These are phyloP conservation scores for Saccharomycopsis fermentans DNA, from an alignment of 805 yeast genomes.

Conservation along the genomic window DNA sequence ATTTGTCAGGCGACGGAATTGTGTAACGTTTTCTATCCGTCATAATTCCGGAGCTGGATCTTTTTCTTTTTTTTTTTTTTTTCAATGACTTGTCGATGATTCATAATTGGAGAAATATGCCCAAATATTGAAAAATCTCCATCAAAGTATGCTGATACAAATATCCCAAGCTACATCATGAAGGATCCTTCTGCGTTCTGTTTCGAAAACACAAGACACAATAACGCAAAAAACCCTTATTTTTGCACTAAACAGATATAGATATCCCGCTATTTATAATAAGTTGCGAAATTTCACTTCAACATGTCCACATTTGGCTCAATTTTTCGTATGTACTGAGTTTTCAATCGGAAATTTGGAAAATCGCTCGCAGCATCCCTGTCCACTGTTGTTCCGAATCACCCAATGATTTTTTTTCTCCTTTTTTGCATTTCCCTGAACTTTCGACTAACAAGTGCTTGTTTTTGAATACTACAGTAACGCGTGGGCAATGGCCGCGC, in stretches of 20 bases:
- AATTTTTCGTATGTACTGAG: slow-evolving; percentile 19
- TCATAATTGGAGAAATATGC: background rate
- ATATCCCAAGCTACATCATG: too few species aligned
- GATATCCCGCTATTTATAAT: too few species aligned
- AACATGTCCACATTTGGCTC: slow-evolving; percentile 70
- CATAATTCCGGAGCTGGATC: background rate
- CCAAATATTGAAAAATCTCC: background rate
- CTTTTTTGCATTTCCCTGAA: background rate
- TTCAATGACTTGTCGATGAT: background rate
- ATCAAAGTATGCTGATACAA: background rate
- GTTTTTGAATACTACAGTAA: background rate
- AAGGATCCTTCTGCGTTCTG: too few species aligned
- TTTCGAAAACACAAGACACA: too few species aligned
- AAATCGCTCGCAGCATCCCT: too few species aligned
- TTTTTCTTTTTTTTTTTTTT: background rate
- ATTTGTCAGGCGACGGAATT: background rate
- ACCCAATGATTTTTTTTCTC: background rate
- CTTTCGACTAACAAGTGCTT: background rate
- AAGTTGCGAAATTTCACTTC: background rate
- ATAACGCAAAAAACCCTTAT: too few species aligned
- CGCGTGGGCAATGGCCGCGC: background rate
- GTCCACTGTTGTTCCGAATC: too few species aligned
- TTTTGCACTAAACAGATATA: too few species aligned
- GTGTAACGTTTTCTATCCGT: background rate
- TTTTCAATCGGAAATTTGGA: too few species aligned